These are phyloP conservation scores for Pichia norvegensis DNA, from an alignment of 1,139 yeast genomes.

Conservation along the genomic window DNA sequence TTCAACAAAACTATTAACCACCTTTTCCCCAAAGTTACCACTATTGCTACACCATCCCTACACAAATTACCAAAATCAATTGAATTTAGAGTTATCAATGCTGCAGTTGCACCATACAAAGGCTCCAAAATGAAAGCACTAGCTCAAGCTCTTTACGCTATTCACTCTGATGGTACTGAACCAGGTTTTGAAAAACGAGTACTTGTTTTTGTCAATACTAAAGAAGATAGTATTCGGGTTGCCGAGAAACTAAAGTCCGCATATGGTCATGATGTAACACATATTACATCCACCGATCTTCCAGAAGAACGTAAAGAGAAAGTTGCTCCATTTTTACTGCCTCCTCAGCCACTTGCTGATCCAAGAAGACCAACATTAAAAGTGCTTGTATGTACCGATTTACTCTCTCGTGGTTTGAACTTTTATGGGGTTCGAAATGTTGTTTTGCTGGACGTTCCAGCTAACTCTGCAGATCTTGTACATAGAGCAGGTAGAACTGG, in stretches of 20 bases:
- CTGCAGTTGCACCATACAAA: slow-evolving; percentile 65
- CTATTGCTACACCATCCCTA: slow-evolving; percentile 71
- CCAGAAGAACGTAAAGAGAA: slow-evolving; percentile 50
- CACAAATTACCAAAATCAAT: slow-evolving; percentile 77
- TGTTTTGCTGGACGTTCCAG: slow-evolving; percentile 77
- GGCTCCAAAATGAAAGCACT: slow-evolving; percentile 78
- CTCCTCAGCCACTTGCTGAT: slow-evolving; percentile 40
- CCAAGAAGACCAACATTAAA: slow-evolving; percentile 33
- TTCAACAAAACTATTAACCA: slow-evolving; percentile 57
- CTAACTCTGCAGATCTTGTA: slow-evolving; percentile 73
- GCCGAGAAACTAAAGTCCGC: slow-evolving; percentile 44
- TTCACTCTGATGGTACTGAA: slow-evolving; percentile 78
- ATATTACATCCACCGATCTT: slow-evolving; percentile 58
- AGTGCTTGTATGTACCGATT: slow-evolving; percentile 82
- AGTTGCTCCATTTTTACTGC: slow-evolving; percentile 54
- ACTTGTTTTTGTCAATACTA: slow-evolving; percentile 79
- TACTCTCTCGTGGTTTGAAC: slow-evolving; percentile 84
- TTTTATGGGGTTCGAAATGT: slow-evolving; percentile 78
- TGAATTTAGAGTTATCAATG: slow-evolving; percentile 67
- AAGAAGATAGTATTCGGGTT: slow-evolving; percentile 51
- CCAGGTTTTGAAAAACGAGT: slow-evolving; percentile 68
- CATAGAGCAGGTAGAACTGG: slow-evolving; percentile 96
- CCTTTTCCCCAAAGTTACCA: slow-evolving; percentile 55
- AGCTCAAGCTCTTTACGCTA: slow-evolving; percentile 83
- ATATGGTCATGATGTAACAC: slow-evolving; percentile 55